Percentiles rank a stretch among this genome's conserved stretches.
These are phyloP conservation scores for Panicum virgatum DNA, from an alignment of 202 grass and related monocot species.

Conservation along the genomic window DNA sequence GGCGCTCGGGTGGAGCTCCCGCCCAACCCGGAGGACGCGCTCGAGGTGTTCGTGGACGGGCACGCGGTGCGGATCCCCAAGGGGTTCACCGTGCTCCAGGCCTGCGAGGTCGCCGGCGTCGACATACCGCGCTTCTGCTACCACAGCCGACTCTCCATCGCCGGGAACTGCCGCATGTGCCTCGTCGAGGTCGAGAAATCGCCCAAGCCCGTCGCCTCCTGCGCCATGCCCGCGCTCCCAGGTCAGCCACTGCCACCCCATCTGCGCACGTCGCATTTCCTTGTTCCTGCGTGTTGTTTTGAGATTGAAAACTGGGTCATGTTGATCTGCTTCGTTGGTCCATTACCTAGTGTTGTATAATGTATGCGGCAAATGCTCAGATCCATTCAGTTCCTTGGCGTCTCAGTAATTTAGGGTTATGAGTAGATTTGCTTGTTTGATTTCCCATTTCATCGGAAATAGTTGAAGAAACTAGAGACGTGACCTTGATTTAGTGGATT, in stretches of 20 bases:
- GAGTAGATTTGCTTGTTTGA: not conserved
- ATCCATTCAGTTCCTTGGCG: not conserved
- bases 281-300: not conserved
- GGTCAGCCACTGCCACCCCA: constrained; percentile 26
- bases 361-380: constrained; percentile 31
- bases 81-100: constrained; percentile 95
- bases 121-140: constrained; percentile 98
- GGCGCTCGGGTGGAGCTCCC: constrained; percentile 72
- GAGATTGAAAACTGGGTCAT: not conserved
- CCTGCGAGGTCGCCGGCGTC: constrained; percentile 93
- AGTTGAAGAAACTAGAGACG: not conserved
- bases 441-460: not conserved
- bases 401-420: constrained; percentile 1
- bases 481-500: not conserved
- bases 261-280: not conserved
- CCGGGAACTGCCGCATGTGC: constrained; percentile 98
- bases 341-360: not conserved
- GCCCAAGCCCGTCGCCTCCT: constrained; percentile 97
- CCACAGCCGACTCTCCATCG: constrained; percentile 88
- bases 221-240: constrained; percentile 96
- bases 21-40: constrained; percentile 75
- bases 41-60: constrained; percentile 96
- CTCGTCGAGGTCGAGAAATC: constrained; percentile 99
- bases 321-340: not conserved
- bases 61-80: constrained; percentile 94